Evolutionary conservation across 2,329 filamentous ascomycete genomes (phyloP).

Genomic region (Stachybotrys chartarum): DNA sequence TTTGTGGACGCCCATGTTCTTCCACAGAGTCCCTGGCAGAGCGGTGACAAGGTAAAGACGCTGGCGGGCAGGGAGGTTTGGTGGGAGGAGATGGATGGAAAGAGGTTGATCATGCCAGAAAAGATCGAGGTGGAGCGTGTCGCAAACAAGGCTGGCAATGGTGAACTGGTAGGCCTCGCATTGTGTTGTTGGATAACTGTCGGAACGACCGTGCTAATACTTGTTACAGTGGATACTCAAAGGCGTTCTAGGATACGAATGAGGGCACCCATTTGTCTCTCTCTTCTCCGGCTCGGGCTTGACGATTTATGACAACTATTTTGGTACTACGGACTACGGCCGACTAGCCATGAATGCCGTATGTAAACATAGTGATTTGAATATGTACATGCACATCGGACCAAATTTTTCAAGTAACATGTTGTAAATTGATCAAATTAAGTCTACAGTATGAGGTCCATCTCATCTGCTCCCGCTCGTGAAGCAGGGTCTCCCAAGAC

Average conservation of each 20-base stretch:
- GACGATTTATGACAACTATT: background rate
- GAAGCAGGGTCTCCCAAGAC: background rate
- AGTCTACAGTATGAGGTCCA: background rate
- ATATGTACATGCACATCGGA: no score
- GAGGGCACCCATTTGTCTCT: background rate
- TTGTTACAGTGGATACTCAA: slow-evolving; percentile 57
- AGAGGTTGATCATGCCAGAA: slow-evolving; percentile 69
- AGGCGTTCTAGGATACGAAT: slow-evolving; percentile 38
- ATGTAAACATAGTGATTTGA: no score
- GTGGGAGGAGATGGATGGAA: slow-evolving; percentile 70
- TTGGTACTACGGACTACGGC: no score
- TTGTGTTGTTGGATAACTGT: background rate
- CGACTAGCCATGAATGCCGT: no score
- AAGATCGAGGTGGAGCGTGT: slow-evolving; percentile 70
- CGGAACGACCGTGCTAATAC: background rate
- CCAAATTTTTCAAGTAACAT: no score
- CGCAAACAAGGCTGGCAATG: slow-evolving; percentile 73
- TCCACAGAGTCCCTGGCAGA: slow-evolving; percentile 65
- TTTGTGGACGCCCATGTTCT: slow-evolving; percentile 89
- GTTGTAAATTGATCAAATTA: no score
- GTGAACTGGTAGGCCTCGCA: slow-evolving; percentile 57
- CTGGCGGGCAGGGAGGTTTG: slow-evolving; percentile 60
- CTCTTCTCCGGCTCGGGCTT: no score
- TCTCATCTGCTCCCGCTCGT: background rate
- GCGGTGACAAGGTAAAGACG: slow-evolving; percentile 58